Evolutionary conservation across 345 rosid species (phyloP).

Genomic region (Dimocarpus longan): DNA sequence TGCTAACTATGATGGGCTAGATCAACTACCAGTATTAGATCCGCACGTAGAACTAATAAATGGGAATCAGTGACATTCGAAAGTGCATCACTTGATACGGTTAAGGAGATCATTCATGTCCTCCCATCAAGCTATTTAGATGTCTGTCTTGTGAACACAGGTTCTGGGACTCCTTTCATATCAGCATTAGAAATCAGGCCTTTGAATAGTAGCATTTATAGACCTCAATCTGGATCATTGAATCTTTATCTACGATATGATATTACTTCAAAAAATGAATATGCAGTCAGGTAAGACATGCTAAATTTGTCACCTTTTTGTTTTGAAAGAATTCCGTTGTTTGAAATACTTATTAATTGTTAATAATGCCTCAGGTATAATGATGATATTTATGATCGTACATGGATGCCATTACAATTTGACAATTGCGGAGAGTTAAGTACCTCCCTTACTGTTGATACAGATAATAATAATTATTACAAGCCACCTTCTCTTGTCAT

Average conservation of each 20-base stretch:
- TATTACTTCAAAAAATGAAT: too few relatives aligned
- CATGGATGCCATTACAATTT: background rate
- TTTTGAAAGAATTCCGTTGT: too few relatives aligned
- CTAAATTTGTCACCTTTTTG: too few relatives aligned
- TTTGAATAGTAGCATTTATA: background rate
- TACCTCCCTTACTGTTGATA: background rate
- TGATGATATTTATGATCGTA: conserved; percentile 22
- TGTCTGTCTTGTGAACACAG: conserved; percentile 25
- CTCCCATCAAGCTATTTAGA: background rate
- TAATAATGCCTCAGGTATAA: conserved; percentile 2
- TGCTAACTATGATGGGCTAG: too few relatives aligned
- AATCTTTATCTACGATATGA: background rate
- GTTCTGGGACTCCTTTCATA: conserved; percentile 22
- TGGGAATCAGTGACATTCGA: too few relatives aligned
- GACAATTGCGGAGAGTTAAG: background rate
- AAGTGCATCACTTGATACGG: too few relatives aligned
- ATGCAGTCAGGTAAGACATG: too few relatives aligned
- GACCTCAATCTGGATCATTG: conserved; percentile 3
- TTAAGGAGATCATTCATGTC: background rate
- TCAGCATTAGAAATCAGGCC: conserved; percentile 23
- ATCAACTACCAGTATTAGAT: too few relatives aligned
- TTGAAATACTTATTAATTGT: too few relatives aligned
- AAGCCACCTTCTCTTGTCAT: conserved; percentile 23
- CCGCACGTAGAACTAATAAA: too few relatives aligned
- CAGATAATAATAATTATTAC: background rate